A percentile compares a stretch with the other conserved stretches of the same genome.
These are phyloP conservation scores for Solanum arcanum DNA, from an alignment of 257 asterid species.

Conservation along the genomic window DNA sequence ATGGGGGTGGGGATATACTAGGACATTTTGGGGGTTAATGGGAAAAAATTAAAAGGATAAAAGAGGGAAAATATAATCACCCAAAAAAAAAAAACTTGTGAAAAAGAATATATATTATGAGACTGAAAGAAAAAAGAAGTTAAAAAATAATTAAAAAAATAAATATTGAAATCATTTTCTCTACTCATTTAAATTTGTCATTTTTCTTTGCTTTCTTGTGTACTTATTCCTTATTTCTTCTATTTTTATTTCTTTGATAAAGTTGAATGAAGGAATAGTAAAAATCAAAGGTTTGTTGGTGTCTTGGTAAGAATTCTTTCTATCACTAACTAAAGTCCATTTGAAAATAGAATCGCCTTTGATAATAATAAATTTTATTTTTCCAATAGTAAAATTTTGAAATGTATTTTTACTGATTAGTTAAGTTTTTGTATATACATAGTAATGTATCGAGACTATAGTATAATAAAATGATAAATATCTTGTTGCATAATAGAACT, in stretches of 20 bases:
- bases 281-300: neutral
- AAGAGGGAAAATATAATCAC: neutral
- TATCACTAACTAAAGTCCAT: too few relatives aligned
- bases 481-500: too few relatives aligned
- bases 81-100: constrained; percentile 20
- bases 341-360: neutral
- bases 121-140: constrained; percentile 7
- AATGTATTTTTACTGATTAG: too few relatives aligned
- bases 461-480: neutral
- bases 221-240: neutral
- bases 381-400: neutral
- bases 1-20: neutral
- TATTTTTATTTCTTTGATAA: neutral
- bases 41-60: neutral
- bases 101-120: constrained; percentile 22
- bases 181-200: neutral
- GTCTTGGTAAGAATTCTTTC: neutral
- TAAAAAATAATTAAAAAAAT: too few relatives aligned
- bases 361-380: neutral
- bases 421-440: too few relatives aligned
- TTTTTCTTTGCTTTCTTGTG: neutral
- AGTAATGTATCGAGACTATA: neutral
- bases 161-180: neutral
- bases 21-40: neutral
- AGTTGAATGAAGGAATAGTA: neutral